phyloP scores from a whole-genome alignment of 371 early-diverging fungal genomes.

The Mycotypha africana region DNA sequence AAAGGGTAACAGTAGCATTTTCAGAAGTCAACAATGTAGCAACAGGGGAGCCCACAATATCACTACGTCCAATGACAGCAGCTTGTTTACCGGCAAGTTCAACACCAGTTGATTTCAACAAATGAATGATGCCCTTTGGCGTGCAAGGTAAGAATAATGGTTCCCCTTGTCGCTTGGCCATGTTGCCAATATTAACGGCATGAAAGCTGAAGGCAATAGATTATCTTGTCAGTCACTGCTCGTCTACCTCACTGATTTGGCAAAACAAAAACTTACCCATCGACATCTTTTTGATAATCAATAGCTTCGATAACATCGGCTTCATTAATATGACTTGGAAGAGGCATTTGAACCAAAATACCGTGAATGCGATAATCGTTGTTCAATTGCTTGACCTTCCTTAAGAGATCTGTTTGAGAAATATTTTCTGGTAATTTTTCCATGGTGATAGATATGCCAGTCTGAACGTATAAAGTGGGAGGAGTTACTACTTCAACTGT shows the following conservation, averaged over 20 bases:
- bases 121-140: constrained; percentile 85
- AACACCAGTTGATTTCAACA: constrained; percentile 60
- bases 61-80: constrained; percentile 89
- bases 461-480: too few relatives aligned
- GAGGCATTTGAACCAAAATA: constrained; percentile 92
- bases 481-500: too few relatives aligned
- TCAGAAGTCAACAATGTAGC: constrained; percentile 68
- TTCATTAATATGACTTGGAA: constrained; percentile 82
- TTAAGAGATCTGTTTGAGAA: constrained; percentile 48
- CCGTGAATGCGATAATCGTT: constrained; percentile 78
- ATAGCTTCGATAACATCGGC: constrained; percentile 78
- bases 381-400: constrained; percentile 63
- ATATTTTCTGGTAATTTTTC: constrained; percentile 45
- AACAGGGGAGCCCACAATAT: constrained; percentile 91
- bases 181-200: constrained; percentile 83
- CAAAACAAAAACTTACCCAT: constrained; percentile 60
- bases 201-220: constrained; percentile 60
- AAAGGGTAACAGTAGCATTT: constrained; percentile 88
- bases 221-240: background rate
- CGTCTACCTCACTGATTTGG: too few relatives aligned
- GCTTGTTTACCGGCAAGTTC: constrained; percentile 37
- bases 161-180: constrained; percentile 70
- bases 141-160: constrained; percentile 92
- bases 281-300: constrained; percentile 87
- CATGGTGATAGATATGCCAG: background rate